These are phyloP conservation scores for Bacidia gigantensis DNA, from an alignment of 495 filamentous ascomycete species.

Conservation along the genomic window DNA sequence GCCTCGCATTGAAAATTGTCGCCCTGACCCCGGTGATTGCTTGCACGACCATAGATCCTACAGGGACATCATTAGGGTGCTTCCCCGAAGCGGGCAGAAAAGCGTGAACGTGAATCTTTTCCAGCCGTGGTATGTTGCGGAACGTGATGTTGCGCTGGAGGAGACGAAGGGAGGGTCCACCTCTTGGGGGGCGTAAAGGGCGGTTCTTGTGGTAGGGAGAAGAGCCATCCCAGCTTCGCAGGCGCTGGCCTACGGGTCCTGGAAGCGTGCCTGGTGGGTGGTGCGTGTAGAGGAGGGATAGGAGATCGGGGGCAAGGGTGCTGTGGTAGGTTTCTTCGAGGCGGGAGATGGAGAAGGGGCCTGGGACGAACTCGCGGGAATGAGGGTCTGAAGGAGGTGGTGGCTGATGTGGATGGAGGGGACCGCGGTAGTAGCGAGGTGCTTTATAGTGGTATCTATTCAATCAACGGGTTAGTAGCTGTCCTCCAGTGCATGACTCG, in stretches of 20 bases:
- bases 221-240: slow-evolving; percentile 76
- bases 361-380: slow-evolving; percentile 80
- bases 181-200: slow-evolving; percentile 61
- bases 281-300: slow-evolving; percentile 80
- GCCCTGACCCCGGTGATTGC: slow-evolving; percentile 72
- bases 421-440: slow-evolving; percentile 86
- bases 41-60: slow-evolving; percentile 71
- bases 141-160: slow-evolving; percentile 67
- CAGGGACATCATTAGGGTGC: slow-evolving; percentile 54
- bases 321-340: slow-evolving; percentile 80
- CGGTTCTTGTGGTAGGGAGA: slow-evolving; percentile 91
- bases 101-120: slow-evolving; percentile 65
- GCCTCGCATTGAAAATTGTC: slow-evolving; percentile 50
- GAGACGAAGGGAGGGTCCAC: slow-evolving; percentile 52
- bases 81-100: slow-evolving; percentile 41
- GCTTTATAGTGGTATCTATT: slow-evolving; percentile 81
- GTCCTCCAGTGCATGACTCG: background rate
- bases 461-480: slow-evolving; percentile 12
- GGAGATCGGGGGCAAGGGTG: slow-evolving; percentile 77
- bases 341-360: slow-evolving; percentile 80
- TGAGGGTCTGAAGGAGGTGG: slow-evolving; percentile 70
- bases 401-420: slow-evolving; percentile 80
- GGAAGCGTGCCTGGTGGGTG: slow-evolving; percentile 55
- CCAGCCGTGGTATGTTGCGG: slow-evolving; percentile 70
- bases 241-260: slow-evolving; percentile 48